A percentile compares a stretch with the other conserved stretches of the same genome.
phyloP scores from a whole-genome alignment of 2,329 filamentous ascomycete genomes.

The Pseudopyrenochaeta lycopersici region DNA sequence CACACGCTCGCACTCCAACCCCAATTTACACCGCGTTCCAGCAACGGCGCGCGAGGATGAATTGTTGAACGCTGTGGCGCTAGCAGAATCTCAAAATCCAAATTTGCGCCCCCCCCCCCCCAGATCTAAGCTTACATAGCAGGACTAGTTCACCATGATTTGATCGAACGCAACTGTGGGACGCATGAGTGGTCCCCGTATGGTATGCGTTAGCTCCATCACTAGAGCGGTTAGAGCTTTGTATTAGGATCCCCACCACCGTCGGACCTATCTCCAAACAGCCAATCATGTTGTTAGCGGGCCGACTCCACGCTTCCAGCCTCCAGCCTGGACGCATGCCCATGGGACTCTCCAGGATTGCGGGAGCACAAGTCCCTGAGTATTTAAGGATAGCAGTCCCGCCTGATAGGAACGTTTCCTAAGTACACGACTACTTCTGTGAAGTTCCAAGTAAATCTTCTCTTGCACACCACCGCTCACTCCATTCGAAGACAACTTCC shows the following conservation, averaged over 20 bases:
- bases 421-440: slow-evolving; percentile 8
- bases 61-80: background rate
- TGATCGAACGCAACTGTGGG: slow-evolving; percentile 11
- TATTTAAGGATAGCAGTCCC: slow-evolving; percentile 32
- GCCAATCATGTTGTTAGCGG: slow-evolving; percentile 25
- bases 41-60: background rate
- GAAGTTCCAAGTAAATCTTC: slow-evolving; percentile 6
- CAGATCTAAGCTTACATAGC: background rate
- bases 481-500: slow-evolving; percentile 11
- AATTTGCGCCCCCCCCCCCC: background rate
- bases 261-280: slow-evolving; percentile 26
- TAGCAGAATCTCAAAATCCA: slow-evolving; percentile 5
- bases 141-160: slow-evolving; percentile 6
- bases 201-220: slow-evolving; percentile 26
- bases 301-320: slow-evolving; percentile 31
- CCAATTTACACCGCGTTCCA: background rate
- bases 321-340: slow-evolving; percentile 26
- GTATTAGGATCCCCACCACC: slow-evolving; percentile 12
- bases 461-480: slow-evolving; percentile 6
- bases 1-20: background rate
- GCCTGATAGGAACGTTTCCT: slow-evolving; percentile 7
- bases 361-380: slow-evolving; percentile 20
- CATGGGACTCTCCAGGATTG: slow-evolving; percentile 30
- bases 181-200: slow-evolving; percentile 16
- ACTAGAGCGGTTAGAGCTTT: slow-evolving; percentile 13